Base-by-base conservation (phyloP, 768 basidiomycete species). In the Leccinum pellstonianum region DNA sequence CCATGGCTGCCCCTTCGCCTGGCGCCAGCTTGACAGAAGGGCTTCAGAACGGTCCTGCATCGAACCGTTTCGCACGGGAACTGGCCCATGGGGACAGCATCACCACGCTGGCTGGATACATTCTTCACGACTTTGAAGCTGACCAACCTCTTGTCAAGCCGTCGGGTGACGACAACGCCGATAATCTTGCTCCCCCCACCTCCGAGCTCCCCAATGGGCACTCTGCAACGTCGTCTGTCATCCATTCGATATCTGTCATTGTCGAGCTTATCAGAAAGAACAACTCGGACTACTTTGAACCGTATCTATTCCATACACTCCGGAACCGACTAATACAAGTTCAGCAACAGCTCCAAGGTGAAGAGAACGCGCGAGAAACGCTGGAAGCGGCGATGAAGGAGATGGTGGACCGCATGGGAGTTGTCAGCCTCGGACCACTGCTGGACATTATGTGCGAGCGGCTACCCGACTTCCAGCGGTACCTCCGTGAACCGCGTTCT, bases 241-340 rank as follows among this genome's bases (percentile, higher is more conserved):
- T 90, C 27, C 86, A 94, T 63, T 88, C 92, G 11, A 90, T 95
- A 65, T 87, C 89, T 47, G 86, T 98, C 67, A 80, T 98, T 61
- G 90, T 95, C 64, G 96, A 98, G 71, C 82, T 97, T 43, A 97
- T 98, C 64, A 85, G 95, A 55, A 95, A 98, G 72, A 98, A 98
- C 75, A 98, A 98, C 73, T 96, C 95, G 41, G 96, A 99, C 73
- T 98, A 95, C 70, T 95, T 97, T 69, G 97, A 99, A 75, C 96
- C 95, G 5, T 96, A 95, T 73, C 81, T 98, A 12, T 98, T 97
- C 76, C 95, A 97, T 69, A 94, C 92, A 1, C 77, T 97, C 47
- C 86, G 95, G 52, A 95, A 95, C 70, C 85, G 93, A 50, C 81
- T 98, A 37, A 95, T 98, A 63, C 86, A 87, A 53, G 83, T 94